Percentiles rank a stretch among this genome's conserved stretches.
Conservation (phyloP, 2,329 filamentous ascomycete species). For the Drechslerella coelobrocha region DNA sequence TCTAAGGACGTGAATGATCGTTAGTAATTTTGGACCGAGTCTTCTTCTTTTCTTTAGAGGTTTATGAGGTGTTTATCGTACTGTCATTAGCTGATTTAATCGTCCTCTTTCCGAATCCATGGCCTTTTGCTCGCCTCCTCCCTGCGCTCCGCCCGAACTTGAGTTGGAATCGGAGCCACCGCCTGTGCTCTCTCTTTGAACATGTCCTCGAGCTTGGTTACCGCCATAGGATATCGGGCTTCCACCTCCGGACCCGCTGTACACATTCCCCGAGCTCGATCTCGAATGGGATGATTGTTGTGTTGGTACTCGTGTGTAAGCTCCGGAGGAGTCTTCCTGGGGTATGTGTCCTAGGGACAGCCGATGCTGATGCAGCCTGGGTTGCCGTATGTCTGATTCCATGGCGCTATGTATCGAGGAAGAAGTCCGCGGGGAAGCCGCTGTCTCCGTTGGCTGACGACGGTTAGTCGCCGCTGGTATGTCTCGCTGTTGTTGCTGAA, state of each 20-base stretch:
- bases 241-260: constrained; percentile 41
- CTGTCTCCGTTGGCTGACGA: constrained; percentile 22
- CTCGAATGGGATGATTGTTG: constrained; percentile 47
- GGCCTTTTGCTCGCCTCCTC: constrained; percentile 29
- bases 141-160: constrained; percentile 32
- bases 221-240: constrained; percentile 46
- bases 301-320: constrained; percentile 41
- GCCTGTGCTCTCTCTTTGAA: constrained; percentile 38
- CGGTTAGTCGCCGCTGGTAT: constrained; percentile 16
- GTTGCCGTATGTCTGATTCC: constrained; percentile 49
- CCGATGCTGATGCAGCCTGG: constrained; percentile 46
- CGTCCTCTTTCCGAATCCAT: constrained; percentile 47
- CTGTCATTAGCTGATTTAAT: constrained; percentile 50
- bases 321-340: constrained; percentile 42
- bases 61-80: constrained; percentile 19
- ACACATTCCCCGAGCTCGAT: constrained; percentile 45
- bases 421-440: constrained; percentile 16
- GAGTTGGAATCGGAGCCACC: constrained; percentile 43
- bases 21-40: constrained; percentile 17
- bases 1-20: constrained; percentile 16
- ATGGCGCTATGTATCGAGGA: constrained; percentile 49
- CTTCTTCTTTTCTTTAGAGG: background rate
- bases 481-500: constrained; percentile 42
- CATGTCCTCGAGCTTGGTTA: constrained; percentile 25
- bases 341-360: constrained; percentile 42